Base-by-base conservation (phyloP, 164 flowering plant species). In the Vitis amurensis region DNA sequence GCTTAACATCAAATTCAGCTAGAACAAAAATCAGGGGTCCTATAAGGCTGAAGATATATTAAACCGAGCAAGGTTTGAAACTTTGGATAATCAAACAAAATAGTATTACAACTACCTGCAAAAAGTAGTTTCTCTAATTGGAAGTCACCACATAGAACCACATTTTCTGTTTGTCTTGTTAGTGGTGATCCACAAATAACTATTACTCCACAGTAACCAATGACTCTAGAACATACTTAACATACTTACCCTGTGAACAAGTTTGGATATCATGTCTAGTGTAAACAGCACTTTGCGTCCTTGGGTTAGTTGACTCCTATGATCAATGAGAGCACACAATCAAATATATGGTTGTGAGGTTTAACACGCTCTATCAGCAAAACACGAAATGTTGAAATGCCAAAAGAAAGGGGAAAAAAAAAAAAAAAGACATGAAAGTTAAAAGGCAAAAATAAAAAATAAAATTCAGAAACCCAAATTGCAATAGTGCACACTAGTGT, bases 251-350 rank as follows among this genome's bases (percentile, higher is more conserved):
- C 95, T 80, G 31, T 68, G 80, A 70, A 88, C 94, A 72, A 94
- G 95, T 74, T 87, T 92, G 55, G 89, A 82, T 74, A 94, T 84
- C 86, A 91, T 86, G 49, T 87, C 97, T 11, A 94, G 76, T 2
- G 92, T 87, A 67, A 50, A 60, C 70, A 94, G 74, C 76, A 91
- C 97, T 77, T 86, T 94, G 59, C 95, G 90, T 65, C 98, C 98
- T 75, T 94, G 97, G 51, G 84, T 82, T 71, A 94, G 92, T 74
- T 91, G 91, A 74, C 80, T 86, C 86, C 98, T 94, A 48, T 31
- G 61, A 71, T 50, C 59, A 75, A 66, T 58, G 2, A 59, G 15
- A 64, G 52, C 8, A 19, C 30, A 55, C 11, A 4, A 66, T 30
- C 29, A 73, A 64, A 19, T 8, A 49, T 11, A 68, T 10, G 11